Conservation (phyloP, 108 stramenopile species). For the Seminavis robusta region DNA sequence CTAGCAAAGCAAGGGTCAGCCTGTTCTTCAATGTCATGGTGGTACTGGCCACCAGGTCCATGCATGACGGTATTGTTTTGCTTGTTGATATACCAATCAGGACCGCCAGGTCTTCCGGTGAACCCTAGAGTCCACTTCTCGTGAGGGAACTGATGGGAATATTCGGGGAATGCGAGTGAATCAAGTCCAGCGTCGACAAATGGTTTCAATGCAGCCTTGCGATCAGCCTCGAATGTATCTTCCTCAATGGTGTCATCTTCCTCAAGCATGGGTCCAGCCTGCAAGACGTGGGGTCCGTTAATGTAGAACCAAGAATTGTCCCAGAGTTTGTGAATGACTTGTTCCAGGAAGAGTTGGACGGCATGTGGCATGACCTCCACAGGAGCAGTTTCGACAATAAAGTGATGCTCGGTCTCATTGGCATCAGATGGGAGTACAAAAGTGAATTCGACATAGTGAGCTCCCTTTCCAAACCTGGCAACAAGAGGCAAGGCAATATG, state of each 20-base stretch:
- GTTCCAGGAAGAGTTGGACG: constrained; percentile 78
- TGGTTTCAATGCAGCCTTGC: background rate
- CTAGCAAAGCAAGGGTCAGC: constrained; percentile 89
- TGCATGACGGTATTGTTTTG: constrained; percentile 78
- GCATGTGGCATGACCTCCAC: constrained; percentile 77
- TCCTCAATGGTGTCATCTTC: constrained; percentile 18
- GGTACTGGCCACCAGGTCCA: constrained; percentile 82
- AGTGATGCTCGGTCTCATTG: constrained; percentile 9
- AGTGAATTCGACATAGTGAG: constrained; percentile 46
- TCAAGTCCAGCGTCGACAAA: constrained; percentile 43
- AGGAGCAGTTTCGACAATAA: constrained; percentile 70
- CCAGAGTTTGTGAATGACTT: constrained; percentile 82
- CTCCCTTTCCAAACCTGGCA: background rate
- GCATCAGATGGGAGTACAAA: constrained; percentile 13
- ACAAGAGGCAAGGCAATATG: background rate
- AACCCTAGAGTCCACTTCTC: constrained; percentile 74
- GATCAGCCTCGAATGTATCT: constrained; percentile 12
- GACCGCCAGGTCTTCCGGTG: constrained; percentile 86
- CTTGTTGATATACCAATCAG: constrained; percentile 90
- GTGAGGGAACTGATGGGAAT: constrained; percentile 66
- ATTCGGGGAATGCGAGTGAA: constrained; percentile 77
- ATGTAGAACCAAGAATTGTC: constrained; percentile 63
- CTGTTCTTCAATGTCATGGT: constrained; percentile 71
- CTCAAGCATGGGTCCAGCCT: constrained; percentile 53
- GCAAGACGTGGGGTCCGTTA: constrained; percentile 82